phyloP scores from a whole-genome alignment of 2,329 filamentous ascomycete genomes.

The Neonectria coccinea region DNA sequence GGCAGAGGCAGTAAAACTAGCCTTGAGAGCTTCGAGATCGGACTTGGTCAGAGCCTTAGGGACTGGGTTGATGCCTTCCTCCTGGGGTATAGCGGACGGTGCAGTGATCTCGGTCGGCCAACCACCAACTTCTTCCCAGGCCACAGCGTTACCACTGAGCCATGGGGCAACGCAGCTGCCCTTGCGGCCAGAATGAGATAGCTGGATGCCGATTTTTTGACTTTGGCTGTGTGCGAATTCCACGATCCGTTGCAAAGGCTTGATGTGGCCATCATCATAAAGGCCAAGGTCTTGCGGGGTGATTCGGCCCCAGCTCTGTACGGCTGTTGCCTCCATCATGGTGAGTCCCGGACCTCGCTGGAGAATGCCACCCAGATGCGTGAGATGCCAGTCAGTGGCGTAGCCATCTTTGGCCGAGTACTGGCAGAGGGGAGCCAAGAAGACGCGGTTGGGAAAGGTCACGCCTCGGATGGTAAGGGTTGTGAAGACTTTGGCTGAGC shows the following conservation, averaged over 20 bases:
- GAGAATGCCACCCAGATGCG: conserved; percentile 23
- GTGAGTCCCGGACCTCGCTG: conserved; percentile 20
- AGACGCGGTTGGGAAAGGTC: conserved; percentile 28
- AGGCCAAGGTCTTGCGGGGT: conserved; percentile 23
- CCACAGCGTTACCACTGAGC: conserved; percentile 5
- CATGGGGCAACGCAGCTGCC: conserved; percentile 6
- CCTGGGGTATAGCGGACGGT: conserved; percentile 66
- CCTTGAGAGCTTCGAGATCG: conserved; percentile 70
- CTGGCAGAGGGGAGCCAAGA: conserved; percentile 28
- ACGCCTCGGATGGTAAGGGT: conserved; percentile 21
- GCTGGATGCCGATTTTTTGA: conserved; percentile 18
- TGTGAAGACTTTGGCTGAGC: too few relatives aligned
- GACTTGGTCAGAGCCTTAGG: conserved; percentile 61
- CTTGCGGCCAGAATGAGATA: conserved; percentile 16
- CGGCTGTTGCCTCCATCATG: conserved; percentile 17
- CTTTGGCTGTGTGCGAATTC: conserved; percentile 15
- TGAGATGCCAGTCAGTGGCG: conserved; percentile 25
- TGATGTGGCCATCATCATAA: conserved; percentile 19
- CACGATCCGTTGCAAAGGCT: conserved; percentile 12
- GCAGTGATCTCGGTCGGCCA: conserved; percentile 57
- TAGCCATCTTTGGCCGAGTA: conserved; percentile 24
- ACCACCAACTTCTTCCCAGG: conserved; percentile 44
- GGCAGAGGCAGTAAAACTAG: conserved; percentile 62
- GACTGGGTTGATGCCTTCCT: conserved; percentile 37
- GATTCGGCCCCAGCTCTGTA: conserved; percentile 11